A percentile compares a stretch with the other conserved stretches of the same genome.
Conservation (phyloP, 1,139 yeast genomes). For the Nakaseomyces glabratus region DNA sequence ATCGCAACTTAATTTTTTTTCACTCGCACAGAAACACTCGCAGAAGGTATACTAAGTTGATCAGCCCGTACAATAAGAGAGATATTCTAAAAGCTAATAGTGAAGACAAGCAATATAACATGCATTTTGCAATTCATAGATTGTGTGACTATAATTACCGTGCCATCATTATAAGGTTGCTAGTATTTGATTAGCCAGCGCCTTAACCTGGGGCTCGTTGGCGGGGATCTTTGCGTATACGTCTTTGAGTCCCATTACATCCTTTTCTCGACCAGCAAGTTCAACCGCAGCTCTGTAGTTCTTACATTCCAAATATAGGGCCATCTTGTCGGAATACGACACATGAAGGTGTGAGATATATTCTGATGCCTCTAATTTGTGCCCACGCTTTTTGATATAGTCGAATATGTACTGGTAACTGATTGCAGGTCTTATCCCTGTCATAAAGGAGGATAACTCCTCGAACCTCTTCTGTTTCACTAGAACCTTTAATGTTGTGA, state of each 20-base stretch:
- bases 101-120: slow-evolving; percentile 1
- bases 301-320: slow-evolving; percentile 23
- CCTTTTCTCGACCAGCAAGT: slow-evolving; percentile 25
- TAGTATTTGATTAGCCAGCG: slow-evolving; percentile 19
- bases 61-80: too few relatives aligned
- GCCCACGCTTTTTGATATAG: slow-evolving; percentile 17
- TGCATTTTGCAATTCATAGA: slow-evolving; percentile 1
- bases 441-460: slow-evolving; percentile 43
- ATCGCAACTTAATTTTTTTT: too few relatives aligned
- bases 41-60: too few relatives aligned
- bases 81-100: too few relatives aligned
- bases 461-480: slow-evolving; percentile 51
- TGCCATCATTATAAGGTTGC: slow-evolving; percentile 12
- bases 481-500: slow-evolving; percentile 48
- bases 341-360: slow-evolving; percentile 24
- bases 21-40: too few relatives aligned
- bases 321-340: slow-evolving; percentile 20
- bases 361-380: slow-evolving; percentile 24
- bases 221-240: slow-evolving; percentile 21
- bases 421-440: slow-evolving; percentile 56
- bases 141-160: not conserved
- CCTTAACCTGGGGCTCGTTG: slow-evolving; percentile 24
- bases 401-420: slow-evolving; percentile 57
- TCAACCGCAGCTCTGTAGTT: slow-evolving; percentile 23
- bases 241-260: slow-evolving; percentile 19